Evolutionary conservation across 2,329 filamentous ascomycete species (phyloP).

Genomic region (Periconia macrospinosa): DNA sequence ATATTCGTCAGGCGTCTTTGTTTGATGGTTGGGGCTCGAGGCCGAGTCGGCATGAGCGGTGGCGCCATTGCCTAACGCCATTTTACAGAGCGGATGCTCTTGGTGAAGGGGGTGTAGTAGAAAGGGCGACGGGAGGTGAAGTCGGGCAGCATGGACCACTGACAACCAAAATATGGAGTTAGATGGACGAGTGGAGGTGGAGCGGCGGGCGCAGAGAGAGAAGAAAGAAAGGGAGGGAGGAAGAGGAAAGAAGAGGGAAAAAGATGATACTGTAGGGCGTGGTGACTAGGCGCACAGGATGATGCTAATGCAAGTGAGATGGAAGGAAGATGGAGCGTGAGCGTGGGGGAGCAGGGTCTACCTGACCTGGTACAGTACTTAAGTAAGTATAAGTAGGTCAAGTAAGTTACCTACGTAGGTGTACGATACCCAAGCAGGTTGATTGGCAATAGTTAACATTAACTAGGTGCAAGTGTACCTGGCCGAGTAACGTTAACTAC

Average conservation of each 20-base stretch:
- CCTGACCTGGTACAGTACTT: too few species aligned
- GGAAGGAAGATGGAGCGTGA: too few species aligned
- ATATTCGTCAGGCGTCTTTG: constrained; percentile 17
- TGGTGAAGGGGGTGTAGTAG: constrained; percentile 44
- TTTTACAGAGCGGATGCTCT: constrained; percentile 53
- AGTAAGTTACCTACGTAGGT: too few species aligned
- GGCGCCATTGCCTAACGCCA: constrained; percentile 50
- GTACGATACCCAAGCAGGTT: too few species aligned
- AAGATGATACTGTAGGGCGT: not conserved
- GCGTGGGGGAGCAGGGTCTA: too few species aligned
- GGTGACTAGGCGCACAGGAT: too few species aligned
- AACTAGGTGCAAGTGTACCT: too few species aligned
- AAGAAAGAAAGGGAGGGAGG: not conserved
- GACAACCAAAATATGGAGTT: not conserved
- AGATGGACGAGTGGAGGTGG: not conserved
- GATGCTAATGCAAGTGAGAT: too few species aligned
- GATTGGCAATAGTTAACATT: too few species aligned
- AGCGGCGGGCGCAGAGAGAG: too few species aligned
- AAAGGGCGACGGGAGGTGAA: constrained; percentile 36
- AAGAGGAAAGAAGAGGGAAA: not conserved
- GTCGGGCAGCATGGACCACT: constrained; percentile 44
- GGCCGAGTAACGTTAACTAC: too few species aligned
- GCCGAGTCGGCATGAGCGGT: not conserved
- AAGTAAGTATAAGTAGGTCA: too few species aligned
- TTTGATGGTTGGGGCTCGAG: constrained; percentile 14